Conservation (phyloP, 2,329 filamentous ascomycete genomes). For the Anthostomella pinea region DNA sequence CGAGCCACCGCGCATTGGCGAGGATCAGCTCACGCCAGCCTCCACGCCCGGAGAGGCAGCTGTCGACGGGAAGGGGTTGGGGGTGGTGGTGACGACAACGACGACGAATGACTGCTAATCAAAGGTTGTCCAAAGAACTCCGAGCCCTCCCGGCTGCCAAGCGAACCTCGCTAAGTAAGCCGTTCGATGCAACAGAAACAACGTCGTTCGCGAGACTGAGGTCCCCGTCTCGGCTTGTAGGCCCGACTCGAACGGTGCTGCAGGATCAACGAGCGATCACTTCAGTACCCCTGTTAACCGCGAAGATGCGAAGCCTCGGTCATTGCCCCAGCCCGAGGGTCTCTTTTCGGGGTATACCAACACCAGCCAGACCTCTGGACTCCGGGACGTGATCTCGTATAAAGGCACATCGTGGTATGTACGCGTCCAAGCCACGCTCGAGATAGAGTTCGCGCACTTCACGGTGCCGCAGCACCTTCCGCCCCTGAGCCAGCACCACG, state of each 20-base stretch:
- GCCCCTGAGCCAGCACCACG: conserved; percentile 8
- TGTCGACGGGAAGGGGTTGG: no score
- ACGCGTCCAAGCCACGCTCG: conserved; percentile 14
- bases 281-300: conserved; percentile 53
- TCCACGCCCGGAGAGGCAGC: no score
- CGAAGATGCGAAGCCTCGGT: conserved; percentile 41
- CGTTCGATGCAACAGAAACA: conserved; percentile 41
- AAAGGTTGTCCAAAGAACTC: no score
- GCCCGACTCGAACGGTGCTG: conserved; percentile 44
- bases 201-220: conserved; percentile 55
- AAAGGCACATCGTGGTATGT: no score
- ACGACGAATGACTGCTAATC: no score
- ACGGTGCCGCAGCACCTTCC: no score
- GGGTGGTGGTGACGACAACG: no score
- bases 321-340: conserved; percentile 40
- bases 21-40: no score
- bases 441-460: conserved; percentile 16
- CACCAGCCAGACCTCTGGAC: no score
- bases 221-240: conserved; percentile 56
- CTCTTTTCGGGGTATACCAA: no score
- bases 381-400: no score
- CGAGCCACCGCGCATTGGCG: no score
- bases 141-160: conserved; percentile 28
- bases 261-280: conserved; percentile 43
- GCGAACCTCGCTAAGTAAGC: conserved; percentile 38